Base-by-base conservation (phyloP, 345 rosid species). In the Populus tremula region DNA sequence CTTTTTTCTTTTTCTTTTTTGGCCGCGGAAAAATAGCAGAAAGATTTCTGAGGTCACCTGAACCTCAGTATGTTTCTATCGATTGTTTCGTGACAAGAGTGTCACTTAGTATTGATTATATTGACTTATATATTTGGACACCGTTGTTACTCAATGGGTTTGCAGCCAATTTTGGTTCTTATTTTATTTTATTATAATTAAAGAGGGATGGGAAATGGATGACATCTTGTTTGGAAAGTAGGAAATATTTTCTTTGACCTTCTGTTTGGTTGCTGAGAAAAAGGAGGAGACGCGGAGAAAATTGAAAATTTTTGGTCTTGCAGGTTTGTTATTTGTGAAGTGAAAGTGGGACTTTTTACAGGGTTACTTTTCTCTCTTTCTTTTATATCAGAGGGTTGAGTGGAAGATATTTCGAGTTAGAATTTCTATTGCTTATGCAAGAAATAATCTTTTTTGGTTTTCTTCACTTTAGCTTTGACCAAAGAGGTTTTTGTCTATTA, bases 201-300 rank as follows among this genome's bases (percentile, higher is more conserved):
- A 29, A 27, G 41, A 11, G 38, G 13, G 16, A 27, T 14, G n/a
- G 20, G 2, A 35, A 2, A 9, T n/a, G 17, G 29, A 20, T 39
- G 47, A 17, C 31, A 29, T 16, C 4, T 9, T 43, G 41, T 74
- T 45, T 43, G 23, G 11, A 47, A 14, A 31, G 7, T 20, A 62
- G 67, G 56, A 38, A n/a, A 41, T 29, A 14, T 27, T 35, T 53
- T 54, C 27, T 59, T n/a, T 62, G 33, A 3, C 23, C 13, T 54
- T 41, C 36, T 67, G 38, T 56, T 65, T 67, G 72, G 76, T 29
- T 78, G 43, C 66, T 79, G 79, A 56, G 43, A 64, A 59, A 80
- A 63, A 39, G 53, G 41, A 63, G 64, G 35, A 35, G 49, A 59
- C 2, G n/a, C 38, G 6, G 65, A 31, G 69, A 62, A 16, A 29